Base-by-base conservation (phyloP, 805 yeast genomes). In the Yarrowia alimentaria region DNA sequence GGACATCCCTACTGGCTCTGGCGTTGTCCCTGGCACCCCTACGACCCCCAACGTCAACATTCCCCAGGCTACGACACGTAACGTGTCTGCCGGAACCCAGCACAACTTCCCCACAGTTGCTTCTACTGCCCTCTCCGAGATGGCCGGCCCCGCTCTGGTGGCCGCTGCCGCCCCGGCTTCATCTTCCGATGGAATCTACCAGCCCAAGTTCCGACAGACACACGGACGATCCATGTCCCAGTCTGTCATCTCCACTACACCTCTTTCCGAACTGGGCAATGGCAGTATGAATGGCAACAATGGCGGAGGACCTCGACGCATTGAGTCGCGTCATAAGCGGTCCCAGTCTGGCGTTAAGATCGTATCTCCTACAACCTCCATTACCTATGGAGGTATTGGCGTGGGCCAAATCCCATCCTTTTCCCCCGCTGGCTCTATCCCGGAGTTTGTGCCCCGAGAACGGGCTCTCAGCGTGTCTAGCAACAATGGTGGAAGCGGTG, bases 271-370 rank as follows among this genome's bases (percentile, higher is more conserved):
- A 40, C 33, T 40, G 8, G 33, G 33, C 33, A 40, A 28, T 33
- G 19, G 33, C 33, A 40, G 47, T 20, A 40, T 40, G 47, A 40
- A 40, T 21, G 47, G 47, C 24, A 40, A 40, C 33, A 40, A 40
- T 29, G 47, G 47, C 47, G 33, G 47, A n/a, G 47, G 47, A 10
- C 47, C 47, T 6, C 17, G 47, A 28, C 32, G 47, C n/a, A 40
- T 40, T 29, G 47, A 40, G 33, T 40, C 47, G 25, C 18, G 47
- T 5, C 47, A 40, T 25, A 40, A 40, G 47, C 24, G 47, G 11
- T 26, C 47, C 18, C 47, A 26, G 33, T 26, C 33, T 33, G 14
- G 12, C 11, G 47, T 28, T 25, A 40, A 40, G 33, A 25, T 14
- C 18, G 8, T 21, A 7, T 8, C 30, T 24, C 20, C 24, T 4